Base-by-base conservation (phyloP, 345 rosid species). In the Gynandropsis gynandra region DNA sequence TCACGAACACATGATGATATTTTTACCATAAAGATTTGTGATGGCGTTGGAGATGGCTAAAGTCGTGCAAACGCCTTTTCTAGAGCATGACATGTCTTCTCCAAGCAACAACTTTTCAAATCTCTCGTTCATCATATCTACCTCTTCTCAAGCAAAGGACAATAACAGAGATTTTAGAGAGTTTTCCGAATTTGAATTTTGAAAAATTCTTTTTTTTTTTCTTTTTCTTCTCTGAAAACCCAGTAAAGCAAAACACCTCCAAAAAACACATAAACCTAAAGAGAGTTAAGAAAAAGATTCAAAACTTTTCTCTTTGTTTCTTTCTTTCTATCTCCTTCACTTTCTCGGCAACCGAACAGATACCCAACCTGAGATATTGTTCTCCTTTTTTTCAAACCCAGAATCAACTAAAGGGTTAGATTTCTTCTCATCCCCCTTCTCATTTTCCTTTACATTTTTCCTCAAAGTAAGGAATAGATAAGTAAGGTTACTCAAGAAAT, bases 21-120 rank as follows among this genome's bases (percentile, higher is more conserved):
- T 8, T n/a, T n/a, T n/a, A n/a, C n/a, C n/a, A n/a, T n/a, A n/a
- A n/a, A n/a, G n/a, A n/a, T n/a, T n/a, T n/a, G n/a, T n/a, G n/a
- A n/a, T n/a, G n/a, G n/a, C n/a, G n/a, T n/a, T n/a, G n/a, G n/a
- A n/a, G n/a, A n/a, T n/a, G 13, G 96, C 93, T 71, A 85, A 63
- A 60, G 96, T 87, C 5, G 97, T 73, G 62, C 86, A 80, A 29
- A 76, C 98, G 7, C 98, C 98, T 69, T 82, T 82, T 7, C 98
- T 97, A 33, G 85, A 82, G 11, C 98, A 96, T 48, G 97, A 92
- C 97, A 92, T 87, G 61, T 90, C 98, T 58, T 90, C 98, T 6
- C 98, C 98, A 49, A 92, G 98, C 61, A 92, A 59, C 74, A 92
- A 65, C 57, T 92, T 92, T 10, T 95, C 76, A 71, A 84, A 87